A percentile compares a stretch with the other conserved stretches of the same genome.
Evolutionary conservation across 306 rosid species (phyloP).

Genomic region (Myrica gale): DNA sequence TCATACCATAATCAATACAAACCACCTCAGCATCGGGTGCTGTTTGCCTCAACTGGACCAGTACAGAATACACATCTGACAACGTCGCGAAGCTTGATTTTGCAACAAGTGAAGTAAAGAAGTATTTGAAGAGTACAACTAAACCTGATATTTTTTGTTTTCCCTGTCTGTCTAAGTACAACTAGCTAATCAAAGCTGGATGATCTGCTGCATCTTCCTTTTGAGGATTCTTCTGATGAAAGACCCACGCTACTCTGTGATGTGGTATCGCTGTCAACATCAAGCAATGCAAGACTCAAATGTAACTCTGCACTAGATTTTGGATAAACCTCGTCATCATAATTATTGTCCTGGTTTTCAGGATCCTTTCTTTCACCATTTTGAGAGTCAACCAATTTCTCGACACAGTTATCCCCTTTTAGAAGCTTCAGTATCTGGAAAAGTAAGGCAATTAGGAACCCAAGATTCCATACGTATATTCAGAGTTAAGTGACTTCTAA

Average conservation of each 20-base stretch:
- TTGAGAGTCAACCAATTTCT: constrained; percentile 23
- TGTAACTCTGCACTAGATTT: constrained; percentile 69
- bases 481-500: too few relatives aligned
- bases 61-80: constrained; percentile 13
- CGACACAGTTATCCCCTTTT: constrained; percentile 51
- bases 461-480: background rate
- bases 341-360: constrained; percentile 53
- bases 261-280: constrained; percentile 48
- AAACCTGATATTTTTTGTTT: too few relatives aligned
- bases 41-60: constrained; percentile 26
- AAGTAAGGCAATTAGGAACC: background rate
- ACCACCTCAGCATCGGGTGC: constrained; percentile 44
- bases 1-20: constrained; percentile 5
- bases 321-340: constrained; percentile 95
- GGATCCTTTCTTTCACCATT: constrained; percentile 24
- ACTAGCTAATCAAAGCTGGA: constrained; percentile 63
- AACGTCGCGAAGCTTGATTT: background rate
- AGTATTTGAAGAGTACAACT: background rate
- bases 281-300: constrained; percentile 73
- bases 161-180: background rate
- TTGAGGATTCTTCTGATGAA: constrained; percentile 43
- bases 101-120: constrained; percentile 5
- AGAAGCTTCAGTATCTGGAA: constrained; percentile 67
- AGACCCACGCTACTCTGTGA: constrained; percentile 53
- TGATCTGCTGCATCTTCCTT: constrained; percentile 77